These are phyloP conservation scores for Pisolithus marmoratus DNA, from an alignment of 768 basidiomycete species.

Conservation along the genomic window DNA sequence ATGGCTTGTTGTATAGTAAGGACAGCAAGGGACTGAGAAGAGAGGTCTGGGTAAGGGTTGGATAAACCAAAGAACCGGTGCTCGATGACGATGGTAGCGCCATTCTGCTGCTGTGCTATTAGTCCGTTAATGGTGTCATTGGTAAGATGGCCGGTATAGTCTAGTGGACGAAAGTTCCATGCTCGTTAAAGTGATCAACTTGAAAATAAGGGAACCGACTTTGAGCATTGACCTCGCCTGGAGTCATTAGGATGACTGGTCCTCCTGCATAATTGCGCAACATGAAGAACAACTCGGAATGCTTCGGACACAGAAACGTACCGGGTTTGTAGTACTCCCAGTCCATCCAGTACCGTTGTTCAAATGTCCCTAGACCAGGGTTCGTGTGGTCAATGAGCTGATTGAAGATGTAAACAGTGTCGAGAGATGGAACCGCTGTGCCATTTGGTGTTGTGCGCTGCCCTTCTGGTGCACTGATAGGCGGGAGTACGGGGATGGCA, in stretches of 20 bases:
- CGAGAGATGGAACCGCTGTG: conserved; percentile 18
- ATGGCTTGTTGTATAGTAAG: conserved; percentile 73
- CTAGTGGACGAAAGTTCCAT: conserved; percentile 4
- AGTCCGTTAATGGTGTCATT: conserved; percentile 58
- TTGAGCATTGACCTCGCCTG: conserved; percentile 57
- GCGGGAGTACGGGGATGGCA: too few relatives aligned
- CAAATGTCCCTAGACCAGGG: conserved; percentile 66
- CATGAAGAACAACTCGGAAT: neutral
- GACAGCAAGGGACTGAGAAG: conserved; percentile 46
- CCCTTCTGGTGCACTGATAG: too few relatives aligned
- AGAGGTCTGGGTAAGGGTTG: conserved; percentile 60
- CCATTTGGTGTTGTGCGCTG: conserved; percentile 18
- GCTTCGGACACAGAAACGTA: conserved; percentile 7
- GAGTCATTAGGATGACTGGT: conserved; percentile 37
- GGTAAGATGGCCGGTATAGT: conserved; percentile 49
- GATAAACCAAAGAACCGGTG: conserved; percentile 76
- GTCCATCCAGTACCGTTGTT: conserved; percentile 68
- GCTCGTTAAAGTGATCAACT: neutral
- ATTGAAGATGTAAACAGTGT: conserved; percentile 26
- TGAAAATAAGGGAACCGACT: conserved; percentile 12
- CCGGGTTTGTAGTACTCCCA: conserved; percentile 60
- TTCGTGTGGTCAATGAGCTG: conserved; percentile 41
- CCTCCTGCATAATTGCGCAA: conserved; percentile 10
- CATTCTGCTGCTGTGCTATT: conserved; percentile 61
- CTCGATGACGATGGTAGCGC: conserved; percentile 58